A percentile compares a stretch with the other conserved stretches of the same genome.
phyloP scores from a whole-genome alignment of 805 yeast genomes.

The Pichia exigua region DNA sequence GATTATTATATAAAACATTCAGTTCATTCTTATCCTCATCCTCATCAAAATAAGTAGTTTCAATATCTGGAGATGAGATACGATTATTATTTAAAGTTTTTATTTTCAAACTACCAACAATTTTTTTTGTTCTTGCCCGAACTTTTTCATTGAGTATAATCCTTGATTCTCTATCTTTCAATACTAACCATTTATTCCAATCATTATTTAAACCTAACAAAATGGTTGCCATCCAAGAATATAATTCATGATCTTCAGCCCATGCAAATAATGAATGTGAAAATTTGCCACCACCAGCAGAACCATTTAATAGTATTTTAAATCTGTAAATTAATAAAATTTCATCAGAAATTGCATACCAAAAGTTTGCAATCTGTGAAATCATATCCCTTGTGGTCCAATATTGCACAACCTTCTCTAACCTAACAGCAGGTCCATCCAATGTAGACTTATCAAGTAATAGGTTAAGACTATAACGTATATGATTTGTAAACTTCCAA shows the following conservation, averaged over 20 bases:
- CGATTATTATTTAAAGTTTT: neutral
- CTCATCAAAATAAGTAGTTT: neutral
- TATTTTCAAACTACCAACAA: slow-evolving; percentile 13
- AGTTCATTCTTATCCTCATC: slow-evolving; percentile 4
- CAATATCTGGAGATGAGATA: neutral
- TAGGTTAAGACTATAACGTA: slow-evolving; percentile 19
- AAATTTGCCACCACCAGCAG: slow-evolving; percentile 19
- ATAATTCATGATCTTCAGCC: slow-evolving; percentile 43
- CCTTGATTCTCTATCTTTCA: slow-evolving; percentile 43
- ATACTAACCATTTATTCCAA: slow-evolving; percentile 33
- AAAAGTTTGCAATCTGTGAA: slow-evolving; percentile 46
- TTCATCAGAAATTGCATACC: slow-evolving; percentile 63
- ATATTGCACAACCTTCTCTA: slow-evolving; percentile 19
- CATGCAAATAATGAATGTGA: slow-evolving; percentile 33
- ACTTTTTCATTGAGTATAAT: slow-evolving; percentile 54
- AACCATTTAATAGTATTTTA: slow-evolving; percentile 42
- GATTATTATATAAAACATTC: slow-evolving; percentile 1
- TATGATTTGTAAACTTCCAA: slow-evolving; percentile 29
- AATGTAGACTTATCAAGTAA: slow-evolving; percentile 8
- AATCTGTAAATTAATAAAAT: slow-evolving; percentile 48
- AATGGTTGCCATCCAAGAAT: slow-evolving; percentile 65
- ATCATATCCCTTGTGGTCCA: slow-evolving; percentile 40
- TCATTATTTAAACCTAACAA: slow-evolving; percentile 48
- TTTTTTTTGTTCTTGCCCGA: slow-evolving; percentile 40
- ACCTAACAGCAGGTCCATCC: slow-evolving; percentile 13